Evolutionary conservation across 2,329 filamentous ascomycete species (phyloP).

Genomic region (Fusarium scirpi): DNA sequence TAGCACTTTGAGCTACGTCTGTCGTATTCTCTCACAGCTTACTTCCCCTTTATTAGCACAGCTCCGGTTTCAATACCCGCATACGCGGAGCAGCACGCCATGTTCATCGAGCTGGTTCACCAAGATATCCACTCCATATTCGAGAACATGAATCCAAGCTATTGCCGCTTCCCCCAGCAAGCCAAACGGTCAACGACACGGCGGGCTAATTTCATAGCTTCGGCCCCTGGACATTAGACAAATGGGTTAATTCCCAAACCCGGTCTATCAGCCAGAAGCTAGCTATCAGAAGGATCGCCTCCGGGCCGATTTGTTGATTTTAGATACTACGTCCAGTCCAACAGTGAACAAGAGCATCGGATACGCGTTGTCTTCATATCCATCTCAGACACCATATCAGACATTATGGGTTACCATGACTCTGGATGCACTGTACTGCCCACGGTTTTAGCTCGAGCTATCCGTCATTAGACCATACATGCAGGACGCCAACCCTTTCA

Average conservation of each 20-base stretch:
- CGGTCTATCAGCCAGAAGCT: conserved; percentile 1
- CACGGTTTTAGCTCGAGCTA: not conserved
- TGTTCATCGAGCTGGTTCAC: conserved; percentile 8
- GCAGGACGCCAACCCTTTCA: not conserved
- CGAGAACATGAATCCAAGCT: conserved; percentile 6
- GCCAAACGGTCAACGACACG: not conserved
- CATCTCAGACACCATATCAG: not conserved
- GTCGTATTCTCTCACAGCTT: not conserved
- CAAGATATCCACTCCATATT: conserved; percentile 8
- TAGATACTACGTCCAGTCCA: not conserved
- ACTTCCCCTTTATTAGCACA: conserved; percentile 6
- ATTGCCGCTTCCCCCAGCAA: not conserved
- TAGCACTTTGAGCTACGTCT: not conserved
- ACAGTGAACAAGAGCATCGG: not conserved
- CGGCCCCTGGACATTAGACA: conserved; percentile 12
- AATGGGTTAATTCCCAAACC: conserved; percentile 3
- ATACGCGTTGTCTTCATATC: not conserved
- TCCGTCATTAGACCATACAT: not conserved
- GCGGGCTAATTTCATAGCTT: conserved; percentile 9
- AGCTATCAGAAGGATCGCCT: conserved; percentile 9
- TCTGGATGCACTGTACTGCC: not conserved
- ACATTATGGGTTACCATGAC: not conserved
- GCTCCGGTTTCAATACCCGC: not conserved
- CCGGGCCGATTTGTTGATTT: conserved; percentile 19
- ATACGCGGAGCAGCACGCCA: conserved; percentile 9